Percentiles rank a stretch among this genome's conserved stretches.
These are phyloP conservation scores for Psilocybe cubensis DNA, from an alignment of 768 basidiomycete species.

Conservation along the genomic window DNA sequence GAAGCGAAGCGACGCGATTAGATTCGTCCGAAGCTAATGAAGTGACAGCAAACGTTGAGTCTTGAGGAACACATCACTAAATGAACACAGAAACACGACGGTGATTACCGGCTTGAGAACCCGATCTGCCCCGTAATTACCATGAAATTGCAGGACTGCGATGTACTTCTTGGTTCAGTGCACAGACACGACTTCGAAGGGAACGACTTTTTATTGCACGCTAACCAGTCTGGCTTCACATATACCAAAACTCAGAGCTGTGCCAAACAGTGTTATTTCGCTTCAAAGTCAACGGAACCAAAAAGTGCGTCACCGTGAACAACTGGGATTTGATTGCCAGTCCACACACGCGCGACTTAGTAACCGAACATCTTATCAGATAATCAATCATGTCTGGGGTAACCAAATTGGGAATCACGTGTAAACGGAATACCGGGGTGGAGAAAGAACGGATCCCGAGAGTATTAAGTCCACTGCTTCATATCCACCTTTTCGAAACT, in stretches of 20 bases:
- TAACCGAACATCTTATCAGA: slow-evolving; percentile 15
- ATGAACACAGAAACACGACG: neutral
- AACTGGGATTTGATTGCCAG: neutral
- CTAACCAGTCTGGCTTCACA: too few species aligned
- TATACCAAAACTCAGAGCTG: too few species aligned
- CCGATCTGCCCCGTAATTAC: neutral
- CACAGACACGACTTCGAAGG: too few species aligned
- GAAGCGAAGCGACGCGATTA: neutral
- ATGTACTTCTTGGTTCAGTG: too few species aligned
- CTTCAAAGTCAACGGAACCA: too few species aligned
- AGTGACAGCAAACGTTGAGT: neutral
- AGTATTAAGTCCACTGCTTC: slow-evolving; percentile 1
- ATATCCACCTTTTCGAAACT: neutral
- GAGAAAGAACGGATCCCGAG: slow-evolving; percentile 17
- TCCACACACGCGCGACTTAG: neutral
- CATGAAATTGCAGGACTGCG: too few species aligned
- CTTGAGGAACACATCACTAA: neutral
- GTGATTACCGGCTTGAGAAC: neutral
- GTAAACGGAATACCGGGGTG: slow-evolving; percentile 11
- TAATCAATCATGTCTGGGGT: neutral
- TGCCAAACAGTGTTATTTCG: too few species aligned
- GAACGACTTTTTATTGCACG: too few species aligned
- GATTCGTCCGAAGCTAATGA: neutral
- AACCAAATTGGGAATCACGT: slow-evolving; percentile 22
- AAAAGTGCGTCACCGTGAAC: too few species aligned